Base-by-base conservation (phyloP, 495 filamentous ascomycete species). In the Pyrenula aspistea region DNA sequence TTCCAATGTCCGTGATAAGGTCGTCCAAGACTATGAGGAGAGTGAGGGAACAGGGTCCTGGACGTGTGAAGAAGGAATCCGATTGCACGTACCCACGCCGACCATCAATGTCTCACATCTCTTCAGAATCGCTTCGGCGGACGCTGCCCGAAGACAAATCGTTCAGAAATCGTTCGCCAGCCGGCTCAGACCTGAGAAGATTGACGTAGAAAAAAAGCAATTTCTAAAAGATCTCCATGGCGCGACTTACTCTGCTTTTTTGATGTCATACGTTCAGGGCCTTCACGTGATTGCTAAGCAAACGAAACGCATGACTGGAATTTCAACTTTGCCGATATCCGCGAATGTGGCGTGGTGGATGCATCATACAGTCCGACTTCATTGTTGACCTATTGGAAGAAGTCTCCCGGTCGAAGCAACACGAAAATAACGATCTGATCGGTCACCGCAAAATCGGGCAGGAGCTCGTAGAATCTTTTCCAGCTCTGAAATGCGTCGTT, bases 261-360 rank as follows among this genome's bases (percentile, higher is more conserved):
- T 90, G 0, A 71, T 74, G 20, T 79, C 80, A 1, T 89, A 82
- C 64, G 77, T 78, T 24, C 83, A 89, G 67, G 85, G 85, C 1
- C 70, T 90, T 24, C 78, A 84, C 60, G 67, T 88, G 49, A 85
- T 90, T 57, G 77, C 78, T 3, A 74, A 22, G 79, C 83, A 0
- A 78, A 83, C 53, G 71, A 76, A 25, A 73, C 80, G 24, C 76
- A 88, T 60, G 71, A 73, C 24, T 89, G 85, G 86, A 68, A 79
- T 21, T 74, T 89, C 56, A 71, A 83, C 58, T 74, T 83, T 24
- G 68, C 69, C 2, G 73, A 76, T 2, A 78, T 85, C 54, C 88
- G 2, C 78, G 84, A 61, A 82, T 89, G 60, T 89, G 86, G 87
- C 79, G 82, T 1, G 79, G 73, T 1, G 86, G 87, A 2, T 88